phyloP scores from a whole-genome alignment of 805 yeast genomes.

The Lipomyces sp. region DNA sequence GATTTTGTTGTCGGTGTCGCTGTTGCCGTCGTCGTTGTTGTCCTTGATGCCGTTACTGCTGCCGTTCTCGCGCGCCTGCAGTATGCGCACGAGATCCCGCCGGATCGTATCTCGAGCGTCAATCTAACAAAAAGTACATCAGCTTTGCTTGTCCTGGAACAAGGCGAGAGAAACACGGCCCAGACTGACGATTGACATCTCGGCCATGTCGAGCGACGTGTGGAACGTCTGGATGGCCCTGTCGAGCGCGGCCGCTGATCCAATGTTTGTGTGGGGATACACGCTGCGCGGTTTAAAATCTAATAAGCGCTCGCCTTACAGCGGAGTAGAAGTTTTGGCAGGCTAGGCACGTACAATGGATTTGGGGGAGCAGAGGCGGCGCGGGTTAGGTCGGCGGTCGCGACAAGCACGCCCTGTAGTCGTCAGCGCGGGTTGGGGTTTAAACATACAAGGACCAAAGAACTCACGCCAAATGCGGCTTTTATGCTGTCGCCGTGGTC shows the following conservation, averaged over 20 bases:
- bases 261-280: conserved; percentile 7
- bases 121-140: conserved; percentile 1
- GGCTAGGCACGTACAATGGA: conserved; percentile 18
- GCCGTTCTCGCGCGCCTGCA: neutral
- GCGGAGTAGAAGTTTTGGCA: neutral
- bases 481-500: conserved; percentile 1
- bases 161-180: neutral
- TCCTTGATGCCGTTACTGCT: neutral
- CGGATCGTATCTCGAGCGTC: conserved; percentile 17
- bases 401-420: conserved; percentile 12
- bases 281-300: conserved; percentile 2
- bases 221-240: conserved; percentile 11
- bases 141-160: neutral
- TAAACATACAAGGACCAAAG: too few species aligned
- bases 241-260: neutral
- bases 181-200: conserved; percentile 18
- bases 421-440: too few species aligned
- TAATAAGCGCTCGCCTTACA: neutral
- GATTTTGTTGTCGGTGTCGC: neutral
- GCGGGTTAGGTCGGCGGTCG: conserved; percentile 16
- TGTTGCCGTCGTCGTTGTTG: neutral
- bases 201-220: conserved; percentile 16
- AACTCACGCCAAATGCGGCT: conserved; percentile 15
- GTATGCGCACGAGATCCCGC: conserved; percentile 5
- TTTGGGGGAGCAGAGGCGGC: conserved; percentile 10